Conservation (phyloP, 2,329 filamentous ascomycete genomes). For the Exophiala phaeomuriformis region DNA sequence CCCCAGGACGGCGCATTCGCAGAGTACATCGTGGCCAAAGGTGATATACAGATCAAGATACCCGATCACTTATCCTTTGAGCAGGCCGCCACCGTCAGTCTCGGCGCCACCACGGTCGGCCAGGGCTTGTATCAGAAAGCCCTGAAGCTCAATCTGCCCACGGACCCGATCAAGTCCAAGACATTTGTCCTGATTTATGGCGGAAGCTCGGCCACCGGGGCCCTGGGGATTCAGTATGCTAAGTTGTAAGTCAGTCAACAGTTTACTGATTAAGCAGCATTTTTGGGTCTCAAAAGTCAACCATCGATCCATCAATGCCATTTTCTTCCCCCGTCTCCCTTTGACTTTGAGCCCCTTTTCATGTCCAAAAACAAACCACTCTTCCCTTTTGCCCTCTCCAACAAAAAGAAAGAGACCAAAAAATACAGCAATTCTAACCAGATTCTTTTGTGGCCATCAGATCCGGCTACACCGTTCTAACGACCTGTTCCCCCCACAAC, state of each 20-base stretch:
- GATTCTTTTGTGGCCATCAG: slow-evolving; percentile 1
- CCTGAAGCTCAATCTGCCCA: slow-evolving; percentile 26
- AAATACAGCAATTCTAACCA: too few relatives aligned
- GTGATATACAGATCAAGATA: slow-evolving; percentile 30
- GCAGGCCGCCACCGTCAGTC: slow-evolving; percentile 30
- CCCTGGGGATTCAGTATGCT: slow-evolving; percentile 39
- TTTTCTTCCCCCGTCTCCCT: too few relatives aligned
- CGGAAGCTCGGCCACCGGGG: slow-evolving; percentile 39
- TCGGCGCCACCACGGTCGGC: slow-evolving; percentile 27
- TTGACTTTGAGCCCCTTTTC: neutral
- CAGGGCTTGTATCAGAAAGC: slow-evolving; percentile 22
- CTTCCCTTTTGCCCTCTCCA: neutral
- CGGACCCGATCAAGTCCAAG: slow-evolving; percentile 22
- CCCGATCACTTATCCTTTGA: slow-evolving; percentile 31
- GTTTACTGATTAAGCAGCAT: neutral
- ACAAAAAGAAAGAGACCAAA: too few relatives aligned
- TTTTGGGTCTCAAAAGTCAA: neutral
- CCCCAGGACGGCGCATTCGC: slow-evolving; percentile 34
- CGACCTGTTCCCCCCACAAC: slow-evolving; percentile 38
- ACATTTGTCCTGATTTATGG: slow-evolving; percentile 39
- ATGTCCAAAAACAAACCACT: neutral
- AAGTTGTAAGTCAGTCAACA: slow-evolving; percentile 24
- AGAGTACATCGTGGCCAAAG: slow-evolving; percentile 31
- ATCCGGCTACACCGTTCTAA: slow-evolving; percentile 38
- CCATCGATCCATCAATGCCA: too few relatives aligned